phyloP scores from a whole-genome alignment of 108 stramenopile genomes.

The Conticribra guillardii region DNA sequence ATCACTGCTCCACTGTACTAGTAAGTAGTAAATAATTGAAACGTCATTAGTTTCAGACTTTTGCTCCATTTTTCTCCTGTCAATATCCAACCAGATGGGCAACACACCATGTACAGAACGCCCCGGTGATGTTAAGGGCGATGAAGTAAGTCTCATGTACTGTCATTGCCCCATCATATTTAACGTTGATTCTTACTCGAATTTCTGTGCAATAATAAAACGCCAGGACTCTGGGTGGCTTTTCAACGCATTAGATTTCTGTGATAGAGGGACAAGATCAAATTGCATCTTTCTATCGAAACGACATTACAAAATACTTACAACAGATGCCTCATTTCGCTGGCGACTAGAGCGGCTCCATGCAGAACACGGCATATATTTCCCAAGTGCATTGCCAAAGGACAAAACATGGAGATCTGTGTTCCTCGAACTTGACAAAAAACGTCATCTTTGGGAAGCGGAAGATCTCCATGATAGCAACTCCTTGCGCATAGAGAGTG shows the following conservation, averaged over 20 bases:
- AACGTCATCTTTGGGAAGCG: constrained; percentile 21
- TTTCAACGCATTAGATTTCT: constrained; percentile 38
- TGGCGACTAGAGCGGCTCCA: constrained; percentile 39
- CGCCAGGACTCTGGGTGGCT: constrained; percentile 30
- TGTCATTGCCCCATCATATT: not conserved
- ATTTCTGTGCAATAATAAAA: not conserved
- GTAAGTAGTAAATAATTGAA: too few relatives aligned
- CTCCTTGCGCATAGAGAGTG: not conserved
- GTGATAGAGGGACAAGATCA: constrained; percentile 11
- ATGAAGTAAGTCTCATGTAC: constrained; percentile 5
- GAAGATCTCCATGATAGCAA: not conserved
- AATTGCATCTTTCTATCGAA: constrained; percentile 20
- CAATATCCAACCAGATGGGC: too few relatives aligned
- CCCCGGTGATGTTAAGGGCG: not conserved
- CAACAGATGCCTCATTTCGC: constrained; percentile 35
- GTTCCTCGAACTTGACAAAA: constrained; percentile 29
- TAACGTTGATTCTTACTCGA: not conserved
- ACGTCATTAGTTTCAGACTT: too few relatives aligned
- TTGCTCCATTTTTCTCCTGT: too few relatives aligned
- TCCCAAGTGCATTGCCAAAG: constrained; percentile 5
- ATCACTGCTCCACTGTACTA: too few relatives aligned
- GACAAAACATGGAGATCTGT: constrained; percentile 22
- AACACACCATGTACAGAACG: not conserved
- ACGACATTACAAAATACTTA: constrained; percentile 26
- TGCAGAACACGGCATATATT: constrained; percentile 41